phyloP scores from a whole-genome alignment of 305 asterid genomes.

The Solanum hybrid region DNA sequence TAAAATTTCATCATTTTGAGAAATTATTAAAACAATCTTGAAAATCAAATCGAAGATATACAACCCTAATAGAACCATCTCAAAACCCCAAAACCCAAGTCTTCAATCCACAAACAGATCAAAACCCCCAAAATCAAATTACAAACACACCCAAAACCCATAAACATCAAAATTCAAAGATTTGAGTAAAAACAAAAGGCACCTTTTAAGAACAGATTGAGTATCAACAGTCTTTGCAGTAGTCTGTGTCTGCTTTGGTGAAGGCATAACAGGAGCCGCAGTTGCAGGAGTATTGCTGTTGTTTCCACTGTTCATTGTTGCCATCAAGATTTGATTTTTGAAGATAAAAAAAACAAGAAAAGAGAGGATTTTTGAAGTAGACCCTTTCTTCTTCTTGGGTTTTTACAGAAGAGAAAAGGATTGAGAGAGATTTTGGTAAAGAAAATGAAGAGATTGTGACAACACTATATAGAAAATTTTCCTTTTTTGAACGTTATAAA shows the following conservation, averaged over 20 bases:
- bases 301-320: slow-evolving; percentile 17
- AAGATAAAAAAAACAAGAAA: background rate
- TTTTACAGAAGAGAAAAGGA: background rate
- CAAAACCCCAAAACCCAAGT: background rate
- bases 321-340: slow-evolving; percentile 8
- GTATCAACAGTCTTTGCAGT: slow-evolving; percentile 57
- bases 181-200: background rate
- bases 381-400: background rate
- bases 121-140: background rate
- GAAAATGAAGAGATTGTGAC: background rate
- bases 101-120: background rate
- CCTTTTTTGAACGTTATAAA: background rate
- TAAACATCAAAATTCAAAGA: background rate
- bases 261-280: slow-evolving; percentile 12
- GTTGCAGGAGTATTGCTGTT: slow-evolving; percentile 16
- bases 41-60: background rate
- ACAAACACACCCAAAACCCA: background rate
- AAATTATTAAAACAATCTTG: background rate
- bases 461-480: background rate
- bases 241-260: slow-evolving; percentile 51
- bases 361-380: background rate
- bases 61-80: background rate
- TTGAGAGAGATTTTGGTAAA: background rate
- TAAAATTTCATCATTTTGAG: background rate
- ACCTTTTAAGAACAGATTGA: slow-evolving; percentile 80